Evolutionary conservation across 768 basidiomycete genomes (phyloP), one percentile per base, ranked within the genome.

Genomic region (Boletus rubroflammeus): DNA sequence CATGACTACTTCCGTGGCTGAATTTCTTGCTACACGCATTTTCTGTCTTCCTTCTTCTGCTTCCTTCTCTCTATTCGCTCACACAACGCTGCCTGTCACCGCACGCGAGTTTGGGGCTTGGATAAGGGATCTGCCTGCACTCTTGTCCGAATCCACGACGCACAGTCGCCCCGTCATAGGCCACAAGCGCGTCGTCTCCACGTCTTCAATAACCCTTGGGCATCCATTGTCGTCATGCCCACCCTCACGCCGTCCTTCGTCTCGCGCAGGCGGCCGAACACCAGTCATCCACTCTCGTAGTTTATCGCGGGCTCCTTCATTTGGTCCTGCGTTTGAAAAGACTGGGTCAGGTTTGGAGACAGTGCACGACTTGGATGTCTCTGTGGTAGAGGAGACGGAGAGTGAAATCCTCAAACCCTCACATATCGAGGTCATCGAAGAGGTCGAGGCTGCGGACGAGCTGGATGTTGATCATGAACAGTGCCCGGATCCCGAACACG

Each of bases 81-180:
- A 48, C 23, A 67, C 75, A 46, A 78, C 50, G 10, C 35, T 25
- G 1, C 70, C 66, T 13, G 84, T 89, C 51, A 81, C 82, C 25
- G 96, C 96, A 17, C 78, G 77, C 38, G 92, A 90, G 53, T 91
- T 99, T 64, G 94, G 93, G 11, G 65, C 70, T 38, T 99, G 96
- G 96, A 78, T 86, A 53, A 85, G 82, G 70, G 84, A 85, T 61
- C 76, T 99, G n/a, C 90, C 91, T 25, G 73, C 79, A 26, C 77
- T 91, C 49, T 77, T 96, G 47, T 81, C 80, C 46, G 75, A 74
- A 43, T 75, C 67, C 25, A 59, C 41, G 15, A 66, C 56, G 1
- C 54, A 46, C 42, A 47, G 48, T 49, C 67, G 76, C 55, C 75
- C 74, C 25, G 47, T 60, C 43, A 58, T 52, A 14, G 62, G 75